Evolutionary conservation across 78 protist species (phyloP), one percentile per base, ranked within the genome.

Genomic region (Tieghemostelium lacteum): DNA sequence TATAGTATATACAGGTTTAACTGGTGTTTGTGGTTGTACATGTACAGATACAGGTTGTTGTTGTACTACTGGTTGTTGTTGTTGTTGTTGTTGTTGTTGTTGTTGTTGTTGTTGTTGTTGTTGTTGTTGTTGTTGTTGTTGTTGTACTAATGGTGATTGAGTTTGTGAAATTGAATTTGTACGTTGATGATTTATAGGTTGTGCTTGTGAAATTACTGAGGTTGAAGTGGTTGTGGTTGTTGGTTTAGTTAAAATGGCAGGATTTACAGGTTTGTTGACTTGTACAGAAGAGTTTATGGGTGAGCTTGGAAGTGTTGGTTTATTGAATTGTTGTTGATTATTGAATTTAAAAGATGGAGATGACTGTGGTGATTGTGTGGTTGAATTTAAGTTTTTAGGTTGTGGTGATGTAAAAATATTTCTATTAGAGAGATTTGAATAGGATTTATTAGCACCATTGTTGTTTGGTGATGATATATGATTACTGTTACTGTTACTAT

Each of bases 41-140:
- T 64, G 7, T 24, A 67, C 26, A 16, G 37, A 19, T 24, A 4
- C 40, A 40, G 34, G 72, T 16, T 0, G 85, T 61, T 2, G 61
- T 49, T 40, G 50, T 74, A 33, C 28, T 57, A 4, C 55, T 16
- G n/a, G 73, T 1, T 0, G 87, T 52, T 50, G 50, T 58, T 55
- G 73, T 2, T 66, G 75, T 19, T 66, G 88, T 1, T 49, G 75
- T 0, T 45, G 58, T 19, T 24, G 64, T n/a, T 7, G 55, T 22
- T 24, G 57, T 14, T 14, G 70, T 2, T 3, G 70, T 28, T 36
- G 50, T 7, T 33, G 29, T 26, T 26, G 61, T 29, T 31, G 61
- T 12, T 22, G 22, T 33, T 6, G 60, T 12, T 31, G 85, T n/a
- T 0, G 58, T 10, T 60, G 20, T 2, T 75, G 20, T 3, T 52